These are phyloP conservation scores for Sporothrix globosa DNA, from an alignment of 2,329 filamentous ascomycete species.

Conservation along the genomic window DNA sequence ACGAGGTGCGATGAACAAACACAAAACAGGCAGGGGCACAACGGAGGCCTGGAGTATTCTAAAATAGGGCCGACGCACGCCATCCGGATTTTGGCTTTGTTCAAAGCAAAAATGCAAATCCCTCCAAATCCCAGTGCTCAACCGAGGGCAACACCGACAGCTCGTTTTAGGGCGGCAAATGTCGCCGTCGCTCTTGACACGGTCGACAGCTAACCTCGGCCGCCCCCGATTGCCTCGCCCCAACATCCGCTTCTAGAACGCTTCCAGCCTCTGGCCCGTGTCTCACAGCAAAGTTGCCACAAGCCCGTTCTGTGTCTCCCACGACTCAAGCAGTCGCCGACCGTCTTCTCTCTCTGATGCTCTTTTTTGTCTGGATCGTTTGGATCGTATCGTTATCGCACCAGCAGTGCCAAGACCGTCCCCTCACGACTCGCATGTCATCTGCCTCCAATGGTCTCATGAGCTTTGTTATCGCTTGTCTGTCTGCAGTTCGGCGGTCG, in stretches of 20 bases:
- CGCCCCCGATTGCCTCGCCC: not conserved
- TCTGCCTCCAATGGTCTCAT: not conserved
- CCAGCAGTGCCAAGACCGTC: not conserved
- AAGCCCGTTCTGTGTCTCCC: not conserved
- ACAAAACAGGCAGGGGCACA: slow-evolving; percentile 12
- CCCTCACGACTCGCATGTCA: not conserved
- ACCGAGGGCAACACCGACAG: not conserved
- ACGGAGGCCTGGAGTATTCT: not conserved
- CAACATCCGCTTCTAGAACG: slow-evolving; percentile 12
- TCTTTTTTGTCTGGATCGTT: not conserved
- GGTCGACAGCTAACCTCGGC: not conserved
- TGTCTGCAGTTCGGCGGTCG: not conserved
- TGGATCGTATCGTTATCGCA: not conserved
- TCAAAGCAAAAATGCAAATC: not conserved
- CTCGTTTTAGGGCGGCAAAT: not conserved
- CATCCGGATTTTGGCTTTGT: not conserved
- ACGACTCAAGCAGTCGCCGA: slow-evolving; percentile 6
- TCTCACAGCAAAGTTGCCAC: slow-evolving; percentile 10
- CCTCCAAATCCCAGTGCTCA: slow-evolving; percentile 16
- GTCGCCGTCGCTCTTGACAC: slow-evolving; percentile 15
- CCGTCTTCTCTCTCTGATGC: not conserved
- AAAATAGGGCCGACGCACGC: slow-evolving; percentile 16
- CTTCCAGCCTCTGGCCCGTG: not conserved
- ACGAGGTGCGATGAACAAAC: not conserved
- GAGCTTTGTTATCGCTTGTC: slow-evolving; percentile 5